Conservation (phyloP, 2,329 filamentous ascomycete genomes). For the Graphilbum ipis-grandicollis region DNA sequence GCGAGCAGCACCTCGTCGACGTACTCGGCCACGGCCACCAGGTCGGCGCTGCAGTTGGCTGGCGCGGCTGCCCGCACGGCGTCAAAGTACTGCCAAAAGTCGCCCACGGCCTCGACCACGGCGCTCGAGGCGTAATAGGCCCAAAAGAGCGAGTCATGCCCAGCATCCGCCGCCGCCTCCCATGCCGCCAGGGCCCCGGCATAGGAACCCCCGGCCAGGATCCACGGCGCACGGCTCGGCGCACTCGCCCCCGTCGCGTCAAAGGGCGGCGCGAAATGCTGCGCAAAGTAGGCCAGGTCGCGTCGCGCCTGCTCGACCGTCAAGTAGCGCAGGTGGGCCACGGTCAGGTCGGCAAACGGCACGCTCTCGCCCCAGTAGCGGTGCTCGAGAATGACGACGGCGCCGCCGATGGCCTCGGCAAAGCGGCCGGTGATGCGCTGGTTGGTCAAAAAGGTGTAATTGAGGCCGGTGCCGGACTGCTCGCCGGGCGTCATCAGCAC, state of each 20-base stretch:
- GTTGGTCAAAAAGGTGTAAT: slow-evolving; percentile 5
- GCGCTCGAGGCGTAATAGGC: slow-evolving; percentile 37
- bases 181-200: slow-evolving; percentile 31
- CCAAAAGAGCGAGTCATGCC: slow-evolving; percentile 22
- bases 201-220: slow-evolving; percentile 37
- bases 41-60: slow-evolving; percentile 35
- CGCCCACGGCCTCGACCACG: slow-evolving; percentile 31
- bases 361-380: slow-evolving; percentile 24
- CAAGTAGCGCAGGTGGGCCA: slow-evolving; percentile 19
- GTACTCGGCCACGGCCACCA: slow-evolving; percentile 28
- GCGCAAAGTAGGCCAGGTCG: slow-evolving; percentile 24
- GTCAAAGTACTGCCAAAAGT: slow-evolving; percentile 36
- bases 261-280: slow-evolving; percentile 30
- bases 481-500: slow-evolving; percentile 22
- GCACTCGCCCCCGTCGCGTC: slow-evolving; percentile 23
- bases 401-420: slow-evolving; percentile 20
- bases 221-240: slow-evolving; percentile 33
- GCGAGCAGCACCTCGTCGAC: slow-evolving; percentile 27
- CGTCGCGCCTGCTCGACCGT: slow-evolving; percentile 23
- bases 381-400: slow-evolving; percentile 23
- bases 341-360: slow-evolving; percentile 17
- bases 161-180: slow-evolving; percentile 1
- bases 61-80: slow-evolving; percentile 28
- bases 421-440: slow-evolving; percentile 41
- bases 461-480: slow-evolving; percentile 8